Evolutionary conservation across 345 rosid genomes (phyloP).

Genomic region (Ricinus communis): DNA sequence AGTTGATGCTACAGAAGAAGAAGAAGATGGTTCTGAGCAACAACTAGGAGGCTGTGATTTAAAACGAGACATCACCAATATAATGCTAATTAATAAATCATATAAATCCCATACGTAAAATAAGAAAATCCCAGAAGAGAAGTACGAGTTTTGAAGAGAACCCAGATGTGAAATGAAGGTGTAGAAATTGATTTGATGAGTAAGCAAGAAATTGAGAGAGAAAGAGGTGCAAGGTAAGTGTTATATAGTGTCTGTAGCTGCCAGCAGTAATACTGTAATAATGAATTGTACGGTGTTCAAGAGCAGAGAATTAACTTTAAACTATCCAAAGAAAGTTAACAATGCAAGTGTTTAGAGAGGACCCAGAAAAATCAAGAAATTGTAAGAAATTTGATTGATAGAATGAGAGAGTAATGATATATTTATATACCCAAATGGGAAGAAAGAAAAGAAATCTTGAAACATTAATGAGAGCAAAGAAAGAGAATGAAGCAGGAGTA

Average conservation of each 20-base stretch:
- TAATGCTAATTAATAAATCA: background rate
- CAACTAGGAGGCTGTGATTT: conserved; percentile 23
- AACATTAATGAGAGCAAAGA: background rate
- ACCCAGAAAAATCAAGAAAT: background rate
- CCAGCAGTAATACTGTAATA: background rate
- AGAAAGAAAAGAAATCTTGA: background rate
- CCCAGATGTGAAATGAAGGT: conserved; percentile 14
- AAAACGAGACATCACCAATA: conserved; percentile 43
- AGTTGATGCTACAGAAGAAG: conserved; percentile 25
- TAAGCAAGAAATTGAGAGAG: background rate
- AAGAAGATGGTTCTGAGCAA: conserved; percentile 26
- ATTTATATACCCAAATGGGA: background rate
- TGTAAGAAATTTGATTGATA: background rate
- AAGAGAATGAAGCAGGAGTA: conserved; percentile 1
- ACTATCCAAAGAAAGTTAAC: background rate
- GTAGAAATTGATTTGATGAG: background rate
- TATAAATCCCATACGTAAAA: conserved; percentile 1
- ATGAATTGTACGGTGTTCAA: background rate
- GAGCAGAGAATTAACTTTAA: background rate
- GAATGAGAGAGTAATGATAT: background rate
- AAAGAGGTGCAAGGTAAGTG: too few species aligned
- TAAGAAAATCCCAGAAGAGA: conserved; percentile 6
- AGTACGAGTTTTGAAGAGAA: background rate
- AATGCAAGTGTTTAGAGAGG: background rate
- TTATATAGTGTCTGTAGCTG: background rate